Evolutionary conservation across 257 asterid genomes (phyloP).

Genomic region (Oldenlandia corymbosa): DNA sequence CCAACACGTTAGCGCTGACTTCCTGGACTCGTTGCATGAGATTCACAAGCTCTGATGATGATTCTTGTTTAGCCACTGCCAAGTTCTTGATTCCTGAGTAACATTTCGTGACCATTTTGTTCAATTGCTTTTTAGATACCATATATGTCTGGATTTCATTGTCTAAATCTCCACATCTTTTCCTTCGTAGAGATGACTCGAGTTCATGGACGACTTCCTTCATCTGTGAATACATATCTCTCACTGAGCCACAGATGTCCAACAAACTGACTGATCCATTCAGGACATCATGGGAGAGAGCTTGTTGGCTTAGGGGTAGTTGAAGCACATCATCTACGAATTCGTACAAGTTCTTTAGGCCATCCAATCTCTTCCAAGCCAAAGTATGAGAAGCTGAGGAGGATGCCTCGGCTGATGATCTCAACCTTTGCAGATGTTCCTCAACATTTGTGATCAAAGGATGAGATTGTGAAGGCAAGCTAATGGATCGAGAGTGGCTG

Average conservation of each 20-base stretch:
- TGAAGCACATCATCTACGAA: constrained; percentile 24
- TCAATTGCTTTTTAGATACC: constrained; percentile 19
- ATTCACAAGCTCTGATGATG: background rate
- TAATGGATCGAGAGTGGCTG: constrained; percentile 6
- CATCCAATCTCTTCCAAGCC: constrained; percentile 25
- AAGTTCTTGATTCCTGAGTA: constrained; percentile 17
- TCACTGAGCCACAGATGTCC: constrained; percentile 26
- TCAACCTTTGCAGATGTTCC: constrained; percentile 13
- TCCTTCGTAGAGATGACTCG: constrained; percentile 30
- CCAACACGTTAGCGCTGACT: constrained; percentile 12
- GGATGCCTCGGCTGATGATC: no score
- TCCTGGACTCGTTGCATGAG: constrained; percentile 20
- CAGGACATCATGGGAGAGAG: constrained; percentile 15
- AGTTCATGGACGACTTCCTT: constrained; percentile 31
- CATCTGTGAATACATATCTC: constrained; percentile 18
- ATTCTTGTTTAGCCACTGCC: background rate
- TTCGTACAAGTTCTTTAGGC: constrained; percentile 29
- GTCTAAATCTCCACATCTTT: constrained; percentile 9
- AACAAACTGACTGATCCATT: constrained; percentile 24
- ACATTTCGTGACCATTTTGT: constrained; percentile 22
- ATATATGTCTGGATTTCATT: constrained; percentile 2
- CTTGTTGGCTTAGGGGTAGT: constrained; percentile 30
- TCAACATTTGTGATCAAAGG: background rate
- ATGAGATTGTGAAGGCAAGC: constrained; percentile 7
- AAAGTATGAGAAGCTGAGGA: constrained; percentile 19